A percentile compares a stretch with the other conserved stretches of the same genome.
These are phyloP conservation scores for Thermochaetoides thermophila DNA, from an alignment of 495 filamentous ascomycete species.

Conservation along the genomic window DNA sequence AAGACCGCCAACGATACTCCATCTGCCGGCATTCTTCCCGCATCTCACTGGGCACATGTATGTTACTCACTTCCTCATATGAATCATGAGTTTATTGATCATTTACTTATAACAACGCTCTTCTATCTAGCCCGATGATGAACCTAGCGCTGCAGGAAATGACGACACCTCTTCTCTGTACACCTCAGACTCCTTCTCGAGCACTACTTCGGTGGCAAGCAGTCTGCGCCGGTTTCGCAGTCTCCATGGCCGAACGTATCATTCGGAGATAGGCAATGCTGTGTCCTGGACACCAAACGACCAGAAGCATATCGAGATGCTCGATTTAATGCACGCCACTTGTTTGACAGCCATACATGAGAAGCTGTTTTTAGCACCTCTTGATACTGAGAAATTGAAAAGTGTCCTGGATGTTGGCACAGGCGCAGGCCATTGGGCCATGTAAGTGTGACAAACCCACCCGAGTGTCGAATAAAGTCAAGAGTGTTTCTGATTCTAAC, in stretches of 20 bases:
- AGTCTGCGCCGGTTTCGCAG: neutral
- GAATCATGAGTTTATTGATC: no score
- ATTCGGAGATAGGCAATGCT: neutral
- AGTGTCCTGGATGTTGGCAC: slow-evolving; percentile 15
- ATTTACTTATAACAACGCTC: neutral
- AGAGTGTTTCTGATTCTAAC: slow-evolving; percentile 5
- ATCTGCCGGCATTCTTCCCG: neutral
- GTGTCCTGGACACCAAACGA: neutral
- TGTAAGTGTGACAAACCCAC: slow-evolving; percentile 14
- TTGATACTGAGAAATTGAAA: slow-evolving; percentile 13
- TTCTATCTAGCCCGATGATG: neutral
- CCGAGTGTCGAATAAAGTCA: no score
- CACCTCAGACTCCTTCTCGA: neutral
- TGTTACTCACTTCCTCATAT: neutral
- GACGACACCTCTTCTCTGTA: neutral
- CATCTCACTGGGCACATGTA: neutral
- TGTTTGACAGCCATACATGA: slow-evolving; percentile 13
- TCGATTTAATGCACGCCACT: neutral
- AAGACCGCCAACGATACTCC: no score
- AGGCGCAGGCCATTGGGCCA: slow-evolving; percentile 20
- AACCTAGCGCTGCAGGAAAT: neutral
- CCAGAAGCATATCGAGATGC: neutral
- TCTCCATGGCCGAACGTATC: neutral
- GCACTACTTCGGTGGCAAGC: neutral
- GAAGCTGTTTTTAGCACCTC: slow-evolving; percentile 24